Percentiles rank a stretch among this genome's conserved stretches.
These are phyloP conservation scores for Rosa rugosa DNA, from an alignment of 306 rosid species.

Conservation along the genomic window DNA sequence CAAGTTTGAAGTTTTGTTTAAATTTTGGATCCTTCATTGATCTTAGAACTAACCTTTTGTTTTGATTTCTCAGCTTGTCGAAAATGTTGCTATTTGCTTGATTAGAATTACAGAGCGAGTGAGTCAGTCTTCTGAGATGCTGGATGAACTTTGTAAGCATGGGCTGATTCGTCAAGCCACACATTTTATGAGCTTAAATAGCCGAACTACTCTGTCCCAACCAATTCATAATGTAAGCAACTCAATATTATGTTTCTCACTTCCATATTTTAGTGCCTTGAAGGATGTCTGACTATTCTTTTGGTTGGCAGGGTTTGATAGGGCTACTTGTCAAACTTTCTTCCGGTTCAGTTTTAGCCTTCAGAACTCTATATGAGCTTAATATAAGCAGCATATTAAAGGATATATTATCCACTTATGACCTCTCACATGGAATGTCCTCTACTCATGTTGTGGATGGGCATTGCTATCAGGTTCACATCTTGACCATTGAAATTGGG, in stretches of 20 bases:
- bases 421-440: conserved; percentile 67
- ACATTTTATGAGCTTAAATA: conserved; percentile 63
- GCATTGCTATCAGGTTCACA: conserved; percentile 71
- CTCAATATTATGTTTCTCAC: conserved; percentile 11
- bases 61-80: conserved; percentile 72
- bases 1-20: conserved; percentile 9
- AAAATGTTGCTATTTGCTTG: conserved; percentile 78
- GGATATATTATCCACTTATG: conserved; percentile 64
- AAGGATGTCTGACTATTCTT: conserved; percentile 28
- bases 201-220: conserved; percentile 58
- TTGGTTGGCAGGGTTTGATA: conserved; percentile 74
- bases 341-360: conserved; percentile 80
- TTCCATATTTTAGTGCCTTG: conserved; percentile 22
- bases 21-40: conserved; percentile 20
- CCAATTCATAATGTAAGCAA: conserved; percentile 63
- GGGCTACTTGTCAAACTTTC: conserved; percentile 80
- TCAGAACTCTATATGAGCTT: conserved; percentile 73
- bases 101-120: conserved; percentile 74
- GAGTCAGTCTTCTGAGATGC: conserved; percentile 61
- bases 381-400: conserved; percentile 70
- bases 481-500: conserved; percentile 23
- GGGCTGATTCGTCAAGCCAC: conserved; percentile 74
- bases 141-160: conserved; percentile 85
- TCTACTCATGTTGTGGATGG: conserved; percentile 68
- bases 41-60: conserved; percentile 10